Base-by-base conservation (phyloP, 2,329 filamentous ascomycete genomes). In the Venturia oleaginea region DNA sequence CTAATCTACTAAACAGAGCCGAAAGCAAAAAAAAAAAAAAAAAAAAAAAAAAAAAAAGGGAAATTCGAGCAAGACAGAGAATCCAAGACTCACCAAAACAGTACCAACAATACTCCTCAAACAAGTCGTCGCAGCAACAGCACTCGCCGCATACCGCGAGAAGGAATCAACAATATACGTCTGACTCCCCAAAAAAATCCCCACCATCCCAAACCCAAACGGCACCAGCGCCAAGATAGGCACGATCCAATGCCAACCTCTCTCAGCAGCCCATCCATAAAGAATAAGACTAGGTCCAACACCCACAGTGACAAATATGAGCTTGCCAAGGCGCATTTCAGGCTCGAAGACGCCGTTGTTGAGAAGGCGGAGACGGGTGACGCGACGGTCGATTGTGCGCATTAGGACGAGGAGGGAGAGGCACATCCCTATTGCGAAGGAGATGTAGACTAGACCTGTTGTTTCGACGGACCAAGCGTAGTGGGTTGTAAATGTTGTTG, bases 191-290 rank as follows among this genome's bases (percentile, higher is more conserved):
- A 66, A 34, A 43, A 65, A 65, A 4, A 65, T 51, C 5, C 37
- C 64, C 27, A 65, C 46, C 64, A 65, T 64, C n/a, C 64, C 64
- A 22, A 64, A 55, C 8, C 64, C 64, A 38, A 65, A 65, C 11
- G 42, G 51, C 4, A 51, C 19, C 43, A 65, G 32, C 4, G 46
- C 63, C 10, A 65, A 24, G 27, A 64, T 54, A 19, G 64, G 61
- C 10, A 68, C 68, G 38, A 72, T 70, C 69, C 69, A 73, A 61
- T 72, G 70, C 3, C 68, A 64, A 19, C 63, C 51, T n/a, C 66
- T 55, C 19, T 72, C 59, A 0, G 69, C 69, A 2, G 69, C 65
- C 71, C 71, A 74, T 38, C 70, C 72, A 64, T 74, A 74, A 59
- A 69, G 66, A 34, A 74, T 70, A 2, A 74, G 65, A 1, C 71